Evolutionary conservation across 768 basidiomycete genomes (phyloP), one percentile per base, ranked within the genome.

Genomic region (Mycena olivaceomarginata): DNA sequence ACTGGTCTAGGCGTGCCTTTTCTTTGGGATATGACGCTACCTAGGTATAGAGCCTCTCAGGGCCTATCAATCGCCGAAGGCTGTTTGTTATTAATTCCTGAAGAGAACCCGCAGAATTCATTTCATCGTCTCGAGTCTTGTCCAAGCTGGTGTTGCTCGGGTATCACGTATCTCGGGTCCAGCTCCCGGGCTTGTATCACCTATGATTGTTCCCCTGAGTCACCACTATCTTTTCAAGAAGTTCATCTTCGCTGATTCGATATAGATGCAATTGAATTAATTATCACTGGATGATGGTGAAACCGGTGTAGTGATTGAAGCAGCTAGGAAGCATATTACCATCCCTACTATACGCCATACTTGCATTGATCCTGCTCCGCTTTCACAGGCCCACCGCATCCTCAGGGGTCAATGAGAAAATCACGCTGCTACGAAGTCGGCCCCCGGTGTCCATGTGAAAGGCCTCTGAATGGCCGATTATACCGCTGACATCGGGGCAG

Each of bases 351-450:
- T 74, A 8, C 15, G 67, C 10, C 73, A 68, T 74, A 74, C 45
- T 22, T 37, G n/a, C 73, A 74, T 74, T 74, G 73, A 74, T 74
- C 73, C 4, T 63, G 66, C 45, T 69, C 67, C 31, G 7, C 15
- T 68, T 39, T 40, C 0, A 57, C 41, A 46, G 40, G n/a, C 10
- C 51, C 18, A 3, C 39, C 39, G 41, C 37, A 16, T 59, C 15
- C 39, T 40, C 41, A 45, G 45, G 13, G 53, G 18, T 51, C n/a
- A 25, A 65, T 51, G 12, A 11, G 18, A 22, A 56, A 9, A 22
- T 56, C 53, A n/a, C 16, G 4, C 8, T 9, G 16, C 2, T 1
- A 9, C 9, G 18, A n/a, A 53, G 7, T 53, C n/a, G n/a, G 40
- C 13, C 16, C 12, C 13, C 25, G 25, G 45, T 1, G 6, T 16